Evolutionary conservation across 2,329 filamentous ascomycete species (phyloP), one percentile per base, ranked within the genome.

Genomic region (Fusarium marasasianum): DNA sequence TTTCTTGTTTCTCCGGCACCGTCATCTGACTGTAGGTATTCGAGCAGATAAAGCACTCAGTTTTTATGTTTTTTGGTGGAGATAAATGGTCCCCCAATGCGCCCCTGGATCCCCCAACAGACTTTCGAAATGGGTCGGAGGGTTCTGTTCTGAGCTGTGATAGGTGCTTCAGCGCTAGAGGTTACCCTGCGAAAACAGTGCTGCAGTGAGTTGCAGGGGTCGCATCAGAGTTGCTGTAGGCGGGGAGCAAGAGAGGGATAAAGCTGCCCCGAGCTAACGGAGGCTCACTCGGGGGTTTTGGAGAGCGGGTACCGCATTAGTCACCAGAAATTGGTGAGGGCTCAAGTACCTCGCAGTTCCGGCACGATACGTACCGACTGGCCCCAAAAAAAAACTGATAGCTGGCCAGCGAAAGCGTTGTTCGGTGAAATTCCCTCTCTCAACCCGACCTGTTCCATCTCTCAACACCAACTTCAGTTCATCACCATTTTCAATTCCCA

Each of bases 391-490:
- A 79, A 79, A 79, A 77, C 76, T 77, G 77, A 71, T 68, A 74
- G 76, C 68, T 76, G 71, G 74, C 73, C 73, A 76, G 62, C 70
- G 71, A 62, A 74, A 63, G 70, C 63, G 56, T 65, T 68, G 62
- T 76, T 79, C 77, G 77, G 77, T 79, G 77, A 79, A 79, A 79
- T 79, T 79, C 77, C 77, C 77, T 79, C 77, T 78, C 77, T 76
- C 77, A 79, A 79, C 76, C 76, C 69, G 69, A 77, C 66, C 66
- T 72, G 69, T 62, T 77, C 66, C 72, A 75, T 76, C 68, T 71
- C 71, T 70, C 76, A 78, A 74, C 77, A 74, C 72, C 72, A 77
- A 71, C 74, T 69, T 76, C 75, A 73, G 74, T 69, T 73, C 63
- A 67, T 71, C 60, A 61, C 72, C 68, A 64, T 68, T 63, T 66